These are phyloP conservation scores for Geranium rotundifolium DNA, from an alignment of 345 rosid species.

Conservation along the genomic window DNA sequence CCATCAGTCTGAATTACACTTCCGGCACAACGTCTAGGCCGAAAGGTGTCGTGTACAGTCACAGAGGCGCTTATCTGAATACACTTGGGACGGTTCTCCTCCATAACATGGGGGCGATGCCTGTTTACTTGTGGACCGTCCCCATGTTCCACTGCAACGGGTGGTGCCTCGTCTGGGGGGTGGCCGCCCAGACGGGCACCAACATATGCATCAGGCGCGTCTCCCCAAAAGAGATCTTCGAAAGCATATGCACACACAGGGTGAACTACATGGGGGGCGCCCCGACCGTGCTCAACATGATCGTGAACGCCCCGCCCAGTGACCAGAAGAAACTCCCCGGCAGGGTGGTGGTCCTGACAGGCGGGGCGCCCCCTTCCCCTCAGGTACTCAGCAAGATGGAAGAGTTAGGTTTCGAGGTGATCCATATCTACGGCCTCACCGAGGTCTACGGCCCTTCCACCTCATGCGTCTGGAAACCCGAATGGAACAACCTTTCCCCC, in stretches of 20 bases:
- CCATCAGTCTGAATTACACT: slow-evolving; percentile 67
- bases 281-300: slow-evolving; percentile 71
- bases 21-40: slow-evolving; percentile 85
- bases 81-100: slow-evolving; percentile 49
- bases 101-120: slow-evolving; percentile 37
- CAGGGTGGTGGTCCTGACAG: slow-evolving; percentile 45
- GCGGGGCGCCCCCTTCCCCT: slow-evolving; percentile 64
- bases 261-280: slow-evolving; percentile 88
- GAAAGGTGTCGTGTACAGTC: slow-evolving; percentile 76
- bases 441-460: slow-evolving; percentile 75
- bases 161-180: slow-evolving; percentile 82
- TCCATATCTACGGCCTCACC: slow-evolving; percentile 64
- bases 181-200: slow-evolving; percentile 78
- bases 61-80: slow-evolving; percentile 80
- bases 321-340: slow-evolving; percentile 36
- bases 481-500: slow-evolving; percentile 51
- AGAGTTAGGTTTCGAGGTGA: slow-evolving; percentile 50
- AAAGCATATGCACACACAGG: slow-evolving; percentile 34
- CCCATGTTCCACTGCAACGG: slow-evolving; percentile 96
- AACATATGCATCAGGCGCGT: slow-evolving; percentile 63
- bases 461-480: slow-evolving; percentile 50
- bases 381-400: slow-evolving; percentile 47
- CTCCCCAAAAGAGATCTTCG: slow-evolving; percentile 44
- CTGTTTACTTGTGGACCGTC: slow-evolving; percentile 74
- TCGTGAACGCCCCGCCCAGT: slow-evolving; percentile 35